Evolutionary conservation across 2,329 filamentous ascomycete genomes (phyloP), one percentile per base, ranked within the genome.

Genomic region (Myriangium duriaei): DNA sequence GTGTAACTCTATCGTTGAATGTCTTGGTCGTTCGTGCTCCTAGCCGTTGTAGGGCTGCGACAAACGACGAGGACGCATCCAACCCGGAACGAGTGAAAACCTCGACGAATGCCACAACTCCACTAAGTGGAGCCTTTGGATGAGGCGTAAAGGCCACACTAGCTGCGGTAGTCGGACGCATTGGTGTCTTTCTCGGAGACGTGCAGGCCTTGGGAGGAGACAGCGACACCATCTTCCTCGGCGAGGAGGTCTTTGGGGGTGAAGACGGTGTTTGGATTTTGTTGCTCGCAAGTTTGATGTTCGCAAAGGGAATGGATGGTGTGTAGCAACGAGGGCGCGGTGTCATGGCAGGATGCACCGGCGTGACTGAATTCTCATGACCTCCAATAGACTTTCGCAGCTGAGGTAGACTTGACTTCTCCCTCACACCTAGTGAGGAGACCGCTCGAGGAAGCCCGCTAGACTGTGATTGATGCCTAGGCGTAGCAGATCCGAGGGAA

Each of bases 61-160:
- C 45, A 42, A 58, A 59, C 3, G 52, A 51, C 11, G 49, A 44
- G 3, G 55, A 57, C 5, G 55, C 56, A 16, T 52, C 54, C 9
- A 52, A 49, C 14, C 55, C 54, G 30, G 58, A 55, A 11, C 51
- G 49, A 3, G 55, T 57, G 46, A 51, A 59, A 17, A 59, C 49
- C 35, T 58, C 55, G 9, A 58, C 55, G 19, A 58, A 46, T 15
- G 54, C 53, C 11, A 55, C 42, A 2, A 58, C 51, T 11, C 50
- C 50, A 10, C 48, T 46, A 11, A 59, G 42, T 2, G 56, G 56
- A 9, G 51, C 51, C 19, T 44, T 32, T 11, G 56, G 55, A 34
- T 59, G 56, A 16, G 56, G 56, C 2, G 56, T 59, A 51, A 58
- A 54, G 4, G 54, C 49, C 2, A 43, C 48, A 5, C 43, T 45